Base-by-base conservation (phyloP, 78 protist species). In the Dictyostelium citrinum region DNA sequence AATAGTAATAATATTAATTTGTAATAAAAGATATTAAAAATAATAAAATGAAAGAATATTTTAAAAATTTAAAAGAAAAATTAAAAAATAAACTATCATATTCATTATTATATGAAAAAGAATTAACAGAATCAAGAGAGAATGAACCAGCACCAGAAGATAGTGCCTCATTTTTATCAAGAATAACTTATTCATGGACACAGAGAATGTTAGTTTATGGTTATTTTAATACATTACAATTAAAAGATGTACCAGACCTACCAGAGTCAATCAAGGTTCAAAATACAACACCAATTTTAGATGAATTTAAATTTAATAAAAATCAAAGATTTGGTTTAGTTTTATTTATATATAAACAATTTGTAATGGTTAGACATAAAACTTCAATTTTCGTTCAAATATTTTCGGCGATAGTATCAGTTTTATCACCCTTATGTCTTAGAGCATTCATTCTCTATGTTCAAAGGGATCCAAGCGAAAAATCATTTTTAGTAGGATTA, bases 131-230 rank as follows among this genome's bases (percentile, higher is more conserved):
- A 71, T 12, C 33, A 31, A n/a, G 16, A 31, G n/a, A 12, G 10
- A 71, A 78, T 78, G 31, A 27, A 49, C 0, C 7, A 78, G 51
- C 43, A 24, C 83, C 83, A 31, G 64, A 78, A 10, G 83, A 49
- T 27, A 0, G 5, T 14, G 17, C 83, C 29, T n/a, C 31, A 41
- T 7, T 49, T 27, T 49, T 78, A 29, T 14, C 45, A 45, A 78
- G 51, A 78, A 41, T 45, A 31, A 31, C 51, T 1, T 84, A 27
- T 49, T 3, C 27, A 29, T 84, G 91, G 91, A 39, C 41, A 41
- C 67, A 72, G 9, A 51, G 49, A 74, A 37, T 84, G 75, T 17
- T 84, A 61, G 39, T 31, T 49, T 72, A 58, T 27, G 91, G 91
- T 6, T 84, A 84, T 58, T 37, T 39, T 27, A 84, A 39, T 24